Evolutionary conservation across 352 stramenopile species (phyloP).

Genomic region (Hyaloperonospora arabidopsidis): DNA sequence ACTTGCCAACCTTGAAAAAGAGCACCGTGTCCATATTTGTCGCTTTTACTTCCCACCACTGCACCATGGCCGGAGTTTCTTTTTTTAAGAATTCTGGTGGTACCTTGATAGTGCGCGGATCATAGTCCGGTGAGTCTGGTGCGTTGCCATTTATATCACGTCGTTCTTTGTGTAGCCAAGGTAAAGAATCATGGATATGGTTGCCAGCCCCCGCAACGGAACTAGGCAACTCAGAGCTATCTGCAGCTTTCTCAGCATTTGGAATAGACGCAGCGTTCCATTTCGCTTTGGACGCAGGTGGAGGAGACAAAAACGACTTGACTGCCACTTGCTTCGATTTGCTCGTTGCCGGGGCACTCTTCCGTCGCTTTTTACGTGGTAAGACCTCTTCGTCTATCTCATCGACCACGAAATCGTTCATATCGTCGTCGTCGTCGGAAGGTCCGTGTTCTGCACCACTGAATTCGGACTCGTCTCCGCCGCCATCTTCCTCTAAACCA

Average conservation of each 20-base stretch:
- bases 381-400: conserved; percentile 35
- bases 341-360: conserved; percentile 24
- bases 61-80: conserved; percentile 92
- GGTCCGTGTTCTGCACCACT: conserved; percentile 45
- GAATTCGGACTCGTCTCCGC: conserved; percentile 56
- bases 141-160: conserved; percentile 84
- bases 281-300: conserved; percentile 26
- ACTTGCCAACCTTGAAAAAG: conserved; percentile 98
- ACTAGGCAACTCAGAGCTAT: conserved; percentile 19
- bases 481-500: conserved; percentile 15
- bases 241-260: conserved; percentile 24
- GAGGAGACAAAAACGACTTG: conserved; percentile 38
- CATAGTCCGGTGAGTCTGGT: conserved; percentile 83
- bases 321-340: conserved; percentile 21
- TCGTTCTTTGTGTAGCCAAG: conserved; percentile 83
- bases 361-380: conserved; percentile 36
- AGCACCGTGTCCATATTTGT: conserved; percentile 97
- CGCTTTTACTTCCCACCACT: conserved; percentile 98
- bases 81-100: conserved; percentile 82
- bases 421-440: conserved; percentile 37
- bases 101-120: conserved; percentile 89
- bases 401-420: conserved; percentile 37
- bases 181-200: conserved; percentile 89
- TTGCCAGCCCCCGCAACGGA: conserved; percentile 49
- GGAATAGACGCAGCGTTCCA: conserved; percentile 13